phyloP scores from a whole-genome alignment of 306 rosid genomes.

The Medicago lupulina region DNA sequence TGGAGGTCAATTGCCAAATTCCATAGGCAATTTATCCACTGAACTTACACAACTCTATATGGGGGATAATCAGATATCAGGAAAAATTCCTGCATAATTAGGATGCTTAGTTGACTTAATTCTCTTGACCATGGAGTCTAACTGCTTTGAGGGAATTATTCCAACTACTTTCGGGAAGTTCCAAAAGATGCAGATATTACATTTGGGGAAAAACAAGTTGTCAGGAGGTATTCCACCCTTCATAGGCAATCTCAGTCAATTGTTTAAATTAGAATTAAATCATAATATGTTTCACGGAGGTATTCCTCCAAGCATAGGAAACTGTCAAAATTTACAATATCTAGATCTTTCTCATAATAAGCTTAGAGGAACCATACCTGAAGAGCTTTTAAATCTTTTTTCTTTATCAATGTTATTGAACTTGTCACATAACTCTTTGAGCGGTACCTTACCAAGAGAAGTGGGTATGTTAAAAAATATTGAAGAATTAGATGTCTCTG shows the following conservation, averaged over 20 bases:
- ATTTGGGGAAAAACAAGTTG: not conserved
- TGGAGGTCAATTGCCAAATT: not conserved
- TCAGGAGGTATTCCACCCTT: not conserved
- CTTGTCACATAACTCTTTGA: not conserved
- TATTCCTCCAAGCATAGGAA: slow-evolving; percentile 41
- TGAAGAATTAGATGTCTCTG: not conserved
- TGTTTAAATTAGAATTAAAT: not conserved
- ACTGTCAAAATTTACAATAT: not conserved
- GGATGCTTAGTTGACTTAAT: not conserved
- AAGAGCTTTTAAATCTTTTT: not conserved
- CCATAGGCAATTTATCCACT: not conserved
- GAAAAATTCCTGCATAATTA: not conserved
- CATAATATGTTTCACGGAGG: slow-evolving; percentile 39
- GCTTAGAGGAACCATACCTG: slow-evolving; percentile 29
- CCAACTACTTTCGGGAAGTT: not conserved
- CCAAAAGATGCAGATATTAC: not conserved
- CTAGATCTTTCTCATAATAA: slow-evolving; percentile 13
- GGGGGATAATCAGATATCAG: not conserved
- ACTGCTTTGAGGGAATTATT: accelerated
- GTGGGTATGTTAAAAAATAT: not conserved
- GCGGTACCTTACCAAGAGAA: not conserved
- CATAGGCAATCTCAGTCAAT: slow-evolving; percentile 33
- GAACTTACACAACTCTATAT: not conserved
- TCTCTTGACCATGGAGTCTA: not conserved
- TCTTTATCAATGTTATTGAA: not conserved